Evolutionary conservation across 805 yeast species (phyloP).

Genomic region (Spathaspora hagerdaliae): DNA sequence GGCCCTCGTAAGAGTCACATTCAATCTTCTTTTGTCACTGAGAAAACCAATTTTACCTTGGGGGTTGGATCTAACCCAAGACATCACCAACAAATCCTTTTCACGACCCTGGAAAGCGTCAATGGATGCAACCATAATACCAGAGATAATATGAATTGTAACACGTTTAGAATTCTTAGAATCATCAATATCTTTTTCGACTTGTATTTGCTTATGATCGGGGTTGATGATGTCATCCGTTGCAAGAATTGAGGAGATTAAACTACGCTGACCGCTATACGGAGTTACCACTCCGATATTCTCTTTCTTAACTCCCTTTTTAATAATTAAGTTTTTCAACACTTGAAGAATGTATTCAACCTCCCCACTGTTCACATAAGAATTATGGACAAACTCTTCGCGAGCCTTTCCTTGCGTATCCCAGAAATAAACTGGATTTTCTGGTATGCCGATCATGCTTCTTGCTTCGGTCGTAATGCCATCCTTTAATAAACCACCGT

Average conservation of each 20-base stretch:
- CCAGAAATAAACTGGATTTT: constrained; percentile 56
- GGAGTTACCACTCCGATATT: constrained; percentile 70
- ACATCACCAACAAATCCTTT: constrained; percentile 47
- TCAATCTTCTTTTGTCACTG: constrained; percentile 79
- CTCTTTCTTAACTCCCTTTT: constrained; percentile 45
- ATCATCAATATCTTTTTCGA: constrained; percentile 62
- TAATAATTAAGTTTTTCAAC: constrained; percentile 48
- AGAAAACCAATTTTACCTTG: constrained; percentile 75
- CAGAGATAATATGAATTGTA: constrained; percentile 46
- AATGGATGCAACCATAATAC: constrained; percentile 51
- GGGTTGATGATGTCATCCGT: constrained; percentile 58
- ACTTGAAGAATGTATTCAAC: constrained; percentile 44
- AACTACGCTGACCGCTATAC: constrained; percentile 68
- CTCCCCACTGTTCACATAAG: constrained; percentile 57
- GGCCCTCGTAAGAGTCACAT: constrained; percentile 88
- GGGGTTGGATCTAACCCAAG: constrained; percentile 65
- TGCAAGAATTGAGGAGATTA: constrained; percentile 48
- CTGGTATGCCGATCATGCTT: constrained; percentile 38
- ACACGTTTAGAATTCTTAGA: constrained; percentile 40
- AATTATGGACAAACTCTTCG: constrained; percentile 48
- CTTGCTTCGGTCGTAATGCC: constrained; percentile 59
- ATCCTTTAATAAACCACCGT: constrained; percentile 46
- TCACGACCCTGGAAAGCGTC: constrained; percentile 63
- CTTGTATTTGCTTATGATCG: constrained; percentile 37
- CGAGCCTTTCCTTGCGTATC: constrained; percentile 46